Conservation (phyloP, 805 yeast species). For the Ogataea thermomethanolica region DNA sequence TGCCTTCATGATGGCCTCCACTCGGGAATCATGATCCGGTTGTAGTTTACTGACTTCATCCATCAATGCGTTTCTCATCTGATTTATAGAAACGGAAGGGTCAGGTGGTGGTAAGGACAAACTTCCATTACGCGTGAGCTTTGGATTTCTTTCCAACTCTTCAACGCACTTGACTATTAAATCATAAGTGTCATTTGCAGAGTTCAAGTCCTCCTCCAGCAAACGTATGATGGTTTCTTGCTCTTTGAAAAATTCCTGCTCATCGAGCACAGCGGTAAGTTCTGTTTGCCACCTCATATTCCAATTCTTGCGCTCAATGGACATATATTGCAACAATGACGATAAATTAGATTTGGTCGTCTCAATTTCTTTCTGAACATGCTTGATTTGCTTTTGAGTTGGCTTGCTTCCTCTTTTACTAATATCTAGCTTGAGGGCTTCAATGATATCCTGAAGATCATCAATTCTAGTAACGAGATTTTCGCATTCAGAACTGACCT, state of each 20-base stretch:
- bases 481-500: constrained; percentile 76
- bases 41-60: constrained; percentile 71
- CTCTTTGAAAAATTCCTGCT: constrained; percentile 84
- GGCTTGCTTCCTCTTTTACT: constrained; percentile 88
- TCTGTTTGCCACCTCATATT: constrained; percentile 89
- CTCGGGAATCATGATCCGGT: constrained; percentile 81
- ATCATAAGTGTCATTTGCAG: constrained; percentile 76
- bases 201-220: constrained; percentile 73
- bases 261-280: constrained; percentile 85
- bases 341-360: constrained; percentile 52
- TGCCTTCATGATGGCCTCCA: constrained; percentile 86
- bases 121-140: constrained; percentile 29
- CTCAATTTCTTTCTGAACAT: constrained; percentile 60
- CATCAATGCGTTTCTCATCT: constrained; percentile 72
- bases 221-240: constrained; percentile 85
- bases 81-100: constrained; percentile 60
- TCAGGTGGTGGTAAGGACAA: constrained; percentile 38
- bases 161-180: constrained; percentile 77
- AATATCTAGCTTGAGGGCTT: constrained; percentile 83
- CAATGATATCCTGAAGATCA: constrained; percentile 88
- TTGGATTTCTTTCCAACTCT: constrained; percentile 65
- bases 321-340: constrained; percentile 57
- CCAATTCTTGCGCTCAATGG: constrained; percentile 78
- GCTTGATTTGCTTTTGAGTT: constrained; percentile 63
- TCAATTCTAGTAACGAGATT: constrained; percentile 73